phyloP scores from a whole-genome alignment of 768 basidiomycete species.

The Macrolepiota albuminosa region DNA sequence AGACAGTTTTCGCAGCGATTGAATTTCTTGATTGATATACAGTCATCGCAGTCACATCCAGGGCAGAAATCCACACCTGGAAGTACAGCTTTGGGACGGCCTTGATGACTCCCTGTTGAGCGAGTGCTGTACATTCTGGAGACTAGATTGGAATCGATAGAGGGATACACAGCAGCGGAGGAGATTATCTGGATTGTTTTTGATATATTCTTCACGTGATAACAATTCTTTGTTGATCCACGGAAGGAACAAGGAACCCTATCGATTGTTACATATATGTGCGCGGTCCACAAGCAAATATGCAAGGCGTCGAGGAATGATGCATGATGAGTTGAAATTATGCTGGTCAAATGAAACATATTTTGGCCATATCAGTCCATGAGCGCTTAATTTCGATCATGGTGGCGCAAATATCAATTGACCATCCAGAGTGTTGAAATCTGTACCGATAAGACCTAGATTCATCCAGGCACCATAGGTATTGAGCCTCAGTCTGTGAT shows the following conservation, averaged over 20 bases:
- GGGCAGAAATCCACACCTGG: background rate
- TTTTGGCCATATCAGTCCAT: no score
- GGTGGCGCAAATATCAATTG: no score
- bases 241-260: background rate
- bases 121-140: background rate
- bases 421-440: no score
- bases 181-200: background rate
- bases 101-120: background rate
- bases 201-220: background rate
- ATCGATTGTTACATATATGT: background rate
- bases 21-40: background rate
- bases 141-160: background rate
- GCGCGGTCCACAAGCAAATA: background rate
- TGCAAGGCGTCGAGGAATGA: no score
- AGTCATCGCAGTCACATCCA: background rate
- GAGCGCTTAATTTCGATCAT: no score
- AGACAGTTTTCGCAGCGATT: background rate
- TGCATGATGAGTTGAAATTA: no score
- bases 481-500: no score
- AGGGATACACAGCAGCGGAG: background rate
- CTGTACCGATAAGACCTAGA: no score
- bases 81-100: background rate
- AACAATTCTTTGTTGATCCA: background rate
- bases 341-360: no score
- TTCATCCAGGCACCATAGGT: no score